Conservation (phyloP, 1,139 yeast genomes). For the Pichia cactophila region DNA sequence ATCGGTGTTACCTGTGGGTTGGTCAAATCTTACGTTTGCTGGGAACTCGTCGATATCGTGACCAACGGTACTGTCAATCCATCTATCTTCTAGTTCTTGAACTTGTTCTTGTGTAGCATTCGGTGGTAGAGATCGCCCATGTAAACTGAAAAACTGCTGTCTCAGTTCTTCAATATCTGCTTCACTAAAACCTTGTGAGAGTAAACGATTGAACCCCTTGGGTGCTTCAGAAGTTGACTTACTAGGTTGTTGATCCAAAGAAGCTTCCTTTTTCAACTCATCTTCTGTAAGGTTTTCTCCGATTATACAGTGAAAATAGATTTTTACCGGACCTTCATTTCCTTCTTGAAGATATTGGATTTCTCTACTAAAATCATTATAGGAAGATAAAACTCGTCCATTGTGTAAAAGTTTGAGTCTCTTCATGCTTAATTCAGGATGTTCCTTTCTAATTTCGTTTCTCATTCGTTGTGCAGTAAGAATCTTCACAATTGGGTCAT, state of each 20-base stretch:
- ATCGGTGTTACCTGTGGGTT: background rate
- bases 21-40: constrained; percentile 16
- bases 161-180: constrained; percentile 69
- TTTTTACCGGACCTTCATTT: constrained; percentile 15
- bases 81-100: constrained; percentile 72
- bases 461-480: constrained; percentile 39
- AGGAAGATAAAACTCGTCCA: constrained; percentile 62
- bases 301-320: constrained; percentile 73
- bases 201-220: constrained; percentile 76
- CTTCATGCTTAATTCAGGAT: constrained; percentile 34
- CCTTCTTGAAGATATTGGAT: constrained; percentile 28
- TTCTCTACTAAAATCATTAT: constrained; percentile 47
- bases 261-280: constrained; percentile 60
- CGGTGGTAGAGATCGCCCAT: constrained; percentile 38
- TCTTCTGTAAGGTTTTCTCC: constrained; percentile 58
- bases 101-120: constrained; percentile 31
- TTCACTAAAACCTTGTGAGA: constrained; percentile 75
- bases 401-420: constrained; percentile 66
- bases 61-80: constrained; percentile 78
- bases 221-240: constrained; percentile 60
- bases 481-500: constrained; percentile 21
- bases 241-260: constrained; percentile 47
- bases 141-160: constrained; percentile 62
- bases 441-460: constrained; percentile 33
- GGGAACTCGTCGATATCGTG: constrained; percentile 36